A percentile compares a stretch with the other conserved stretches of the same genome.
Evolutionary conservation across 2,329 filamentous ascomycete species (phyloP).

Genomic region (Venturia nashicola): DNA sequence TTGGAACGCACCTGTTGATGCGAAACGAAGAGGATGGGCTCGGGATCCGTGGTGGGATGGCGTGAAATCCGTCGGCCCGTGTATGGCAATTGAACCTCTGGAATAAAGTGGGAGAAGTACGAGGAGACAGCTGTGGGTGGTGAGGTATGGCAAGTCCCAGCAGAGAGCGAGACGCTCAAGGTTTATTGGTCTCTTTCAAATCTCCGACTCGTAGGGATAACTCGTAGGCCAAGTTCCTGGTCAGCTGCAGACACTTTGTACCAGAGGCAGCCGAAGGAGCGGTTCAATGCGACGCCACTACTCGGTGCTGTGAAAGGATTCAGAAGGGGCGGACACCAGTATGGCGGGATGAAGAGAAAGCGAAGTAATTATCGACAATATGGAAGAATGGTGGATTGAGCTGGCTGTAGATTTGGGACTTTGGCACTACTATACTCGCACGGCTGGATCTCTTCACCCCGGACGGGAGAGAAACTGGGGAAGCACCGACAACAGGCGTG

Average conservation of each 20-base stretch:
- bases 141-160: background rate
- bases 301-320: background rate
- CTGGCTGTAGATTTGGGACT: background rate
- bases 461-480: background rate
- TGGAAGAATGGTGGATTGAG: background rate
- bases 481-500: background rate
- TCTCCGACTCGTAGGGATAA: slow-evolving; percentile 3
- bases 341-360: background rate
- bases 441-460: background rate
- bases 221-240: background rate
- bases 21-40: background rate
- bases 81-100: background rate
- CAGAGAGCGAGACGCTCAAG: background rate
- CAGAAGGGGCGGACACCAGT: background rate
- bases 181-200: background rate
- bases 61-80: background rate
- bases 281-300: background rate
- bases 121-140: background rate
- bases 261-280: background rate
- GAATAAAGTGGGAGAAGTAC: background rate
- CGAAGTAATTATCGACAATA: background rate
- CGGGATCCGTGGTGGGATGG: background rate
- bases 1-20: background rate
- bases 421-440: slow-evolving; percentile 5
- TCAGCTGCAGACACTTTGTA: background rate